Evolutionary conservation across 257 asterid species (phyloP).

Genomic region (Anisodus acutangulus): DNA sequence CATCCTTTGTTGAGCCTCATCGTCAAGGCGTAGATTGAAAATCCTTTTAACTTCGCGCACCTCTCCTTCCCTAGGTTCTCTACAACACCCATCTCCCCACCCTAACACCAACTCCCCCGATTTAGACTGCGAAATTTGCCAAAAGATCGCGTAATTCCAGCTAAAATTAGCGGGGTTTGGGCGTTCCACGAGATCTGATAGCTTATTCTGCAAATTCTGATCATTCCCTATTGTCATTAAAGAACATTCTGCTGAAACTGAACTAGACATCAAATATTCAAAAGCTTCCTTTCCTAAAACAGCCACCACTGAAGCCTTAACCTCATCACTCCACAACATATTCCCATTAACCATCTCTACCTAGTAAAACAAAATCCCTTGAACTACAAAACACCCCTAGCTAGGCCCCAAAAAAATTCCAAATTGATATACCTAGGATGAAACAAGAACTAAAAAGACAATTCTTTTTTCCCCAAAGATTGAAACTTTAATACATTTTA

Average conservation of each 20-base stretch:
- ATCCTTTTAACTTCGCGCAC: conserved; percentile 60
- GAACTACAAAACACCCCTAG: conserved; percentile 23
- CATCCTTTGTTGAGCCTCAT: conserved; percentile 84
- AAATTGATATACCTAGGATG: conserved; percentile 25
- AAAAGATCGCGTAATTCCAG: conserved; percentile 95
- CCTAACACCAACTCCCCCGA: conserved; percentile 85
- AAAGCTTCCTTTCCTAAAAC: conserved; percentile 87
- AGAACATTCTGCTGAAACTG: conserved; percentile 76
- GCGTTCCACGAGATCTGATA: conserved; percentile 89
- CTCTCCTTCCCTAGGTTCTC: conserved; percentile 77
- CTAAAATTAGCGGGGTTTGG: conserved; percentile 61
- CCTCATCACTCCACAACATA: conserved; percentile 74
- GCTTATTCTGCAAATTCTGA: conserved; percentile 86
- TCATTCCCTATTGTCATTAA: conserved; percentile 76
- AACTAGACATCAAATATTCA: conserved; percentile 79
- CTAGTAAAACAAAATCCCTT: conserved; percentile 6
- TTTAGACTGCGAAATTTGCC: conserved; percentile 93
- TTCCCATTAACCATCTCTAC: conserved; percentile 63
- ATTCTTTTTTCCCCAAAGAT: conserved; percentile 23
- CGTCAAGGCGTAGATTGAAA: conserved; percentile 60
- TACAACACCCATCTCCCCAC: conserved; percentile 98
- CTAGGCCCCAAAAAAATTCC: conserved; percentile 32
- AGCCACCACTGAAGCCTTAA: conserved; percentile 73
- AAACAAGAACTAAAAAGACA: conserved; percentile 24
- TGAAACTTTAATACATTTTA: conserved; percentile 40